phyloP scores from a whole-genome alignment of 306 rosid species.

The Senna siamea region DNA sequence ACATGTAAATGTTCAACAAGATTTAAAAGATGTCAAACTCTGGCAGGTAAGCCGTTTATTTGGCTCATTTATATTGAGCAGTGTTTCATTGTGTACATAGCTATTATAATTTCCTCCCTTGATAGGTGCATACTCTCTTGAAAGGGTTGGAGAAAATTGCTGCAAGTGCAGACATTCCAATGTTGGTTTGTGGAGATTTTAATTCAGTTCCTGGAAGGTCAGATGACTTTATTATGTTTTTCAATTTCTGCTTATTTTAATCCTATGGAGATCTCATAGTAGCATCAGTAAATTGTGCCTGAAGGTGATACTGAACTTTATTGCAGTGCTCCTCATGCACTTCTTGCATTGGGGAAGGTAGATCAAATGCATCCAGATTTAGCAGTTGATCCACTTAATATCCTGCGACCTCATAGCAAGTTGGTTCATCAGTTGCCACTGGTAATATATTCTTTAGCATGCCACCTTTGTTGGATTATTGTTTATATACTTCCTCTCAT shows the following conservation, averaged over 20 bases:
- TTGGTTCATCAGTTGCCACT: constrained; percentile 89
- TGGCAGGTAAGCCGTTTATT: constrained; percentile 79
- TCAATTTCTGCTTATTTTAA: background rate
- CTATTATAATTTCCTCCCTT: constrained; percentile 37
- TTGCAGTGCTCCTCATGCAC: constrained; percentile 95
- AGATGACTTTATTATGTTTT: constrained; percentile 17
- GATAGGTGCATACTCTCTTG: constrained; percentile 90
- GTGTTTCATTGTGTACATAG: constrained; percentile 1
- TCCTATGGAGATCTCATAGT: constrained; percentile 17
- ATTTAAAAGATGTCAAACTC: constrained; percentile 89
- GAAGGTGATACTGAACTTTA: constrained; percentile 41
- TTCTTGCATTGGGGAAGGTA: constrained; percentile 93
- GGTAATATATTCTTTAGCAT: constrained; percentile 54
- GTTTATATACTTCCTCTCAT: background rate
- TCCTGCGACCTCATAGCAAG: constrained; percentile 92
- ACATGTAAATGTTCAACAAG: constrained; percentile 81
- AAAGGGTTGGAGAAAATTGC: constrained; percentile 98
- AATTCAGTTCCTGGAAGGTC: constrained; percentile 97
- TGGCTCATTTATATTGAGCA: constrained; percentile 13
- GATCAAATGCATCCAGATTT: constrained; percentile 85
- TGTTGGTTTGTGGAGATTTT: constrained; percentile 98
- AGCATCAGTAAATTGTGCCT: constrained; percentile 26
- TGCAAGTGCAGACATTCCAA: constrained; percentile 95
- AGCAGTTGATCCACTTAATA: constrained; percentile 86
- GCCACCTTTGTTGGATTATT: constrained; percentile 19